phyloP scores from a whole-genome alignment of 164 flowering plant species.

The Umbellularia californica region DNA sequence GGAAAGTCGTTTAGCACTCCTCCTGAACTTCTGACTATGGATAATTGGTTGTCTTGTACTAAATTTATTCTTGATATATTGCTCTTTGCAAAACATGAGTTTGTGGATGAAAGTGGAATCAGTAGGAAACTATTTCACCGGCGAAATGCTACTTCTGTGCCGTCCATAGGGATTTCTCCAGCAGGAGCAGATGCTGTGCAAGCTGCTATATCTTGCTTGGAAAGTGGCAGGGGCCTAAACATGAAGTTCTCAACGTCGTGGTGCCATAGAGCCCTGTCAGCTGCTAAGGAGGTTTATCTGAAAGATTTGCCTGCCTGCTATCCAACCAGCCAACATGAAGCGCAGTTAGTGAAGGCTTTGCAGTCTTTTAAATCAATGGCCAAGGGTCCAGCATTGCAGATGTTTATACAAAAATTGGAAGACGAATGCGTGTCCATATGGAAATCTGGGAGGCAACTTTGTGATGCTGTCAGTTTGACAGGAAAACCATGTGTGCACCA shows the following conservation, averaged over 20 bases:
- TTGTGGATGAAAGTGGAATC: slow-evolving; percentile 36
- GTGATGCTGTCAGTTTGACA: slow-evolving; percentile 93
- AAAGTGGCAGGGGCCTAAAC: slow-evolving; percentile 57
- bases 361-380: slow-evolving; percentile 67
- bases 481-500: slow-evolving; percentile 93
- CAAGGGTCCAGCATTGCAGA: slow-evolving; percentile 71
- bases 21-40: slow-evolving; percentile 79
- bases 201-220: slow-evolving; percentile 56
- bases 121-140: slow-evolving; percentile 33
- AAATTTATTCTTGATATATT: slow-evolving; percentile 48
- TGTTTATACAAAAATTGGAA: slow-evolving; percentile 51
- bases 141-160: slow-evolving; percentile 25
- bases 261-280: slow-evolving; percentile 78
- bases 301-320: slow-evolving; percentile 76
- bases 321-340: slow-evolving; percentile 66
- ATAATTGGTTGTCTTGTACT: slow-evolving; percentile 65
- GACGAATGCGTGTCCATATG: slow-evolving; percentile 78
- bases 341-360: slow-evolving; percentile 64
- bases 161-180: slow-evolving; percentile 27
- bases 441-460: slow-evolving; percentile 85
- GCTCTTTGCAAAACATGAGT: slow-evolving; percentile 42
- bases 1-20: slow-evolving; percentile 42
- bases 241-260: slow-evolving; percentile 69
- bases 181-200: slow-evolving; percentile 42
- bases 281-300: slow-evolving; percentile 71